Evolutionary conservation across 306 rosid species (phyloP), one percentile per base, ranked within the genome.

Genomic region (Lathyrus aphaca): DNA sequence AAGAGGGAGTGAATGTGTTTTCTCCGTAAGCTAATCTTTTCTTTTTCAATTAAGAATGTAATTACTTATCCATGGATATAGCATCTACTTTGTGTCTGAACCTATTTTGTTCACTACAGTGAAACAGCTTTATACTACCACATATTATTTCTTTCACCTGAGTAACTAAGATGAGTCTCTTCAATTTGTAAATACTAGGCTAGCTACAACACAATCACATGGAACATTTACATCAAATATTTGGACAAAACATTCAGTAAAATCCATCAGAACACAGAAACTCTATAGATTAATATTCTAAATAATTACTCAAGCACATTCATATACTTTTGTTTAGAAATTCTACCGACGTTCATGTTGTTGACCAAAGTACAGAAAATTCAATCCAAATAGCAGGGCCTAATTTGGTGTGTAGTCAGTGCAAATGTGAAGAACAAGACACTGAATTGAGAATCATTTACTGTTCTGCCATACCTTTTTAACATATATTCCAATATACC

Each of bases 301-400:
- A 17, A 12, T 55, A 30, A 30, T n/a, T 32, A 12, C 15, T 4
- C 25, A 29, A 30, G 25, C 45, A 37, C 45, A 59, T 15, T 59
- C 39, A 15, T 10, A 25, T 13, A 59, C 16, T 19, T 10, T 53
- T 53, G 59, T 53, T 21, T 21, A 21, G 15, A 19, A 19, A 14
- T 53, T 43, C 65, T 32, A 59, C 23, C 17, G 14, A 59, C 21
- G 44, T 59, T 8, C 3, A 14, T 30, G 5, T 12, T 35, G 68
- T 44, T 45, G 59, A 43, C 68, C 46, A 40, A 63, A 74, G 44
- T 73, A 21, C 66, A 58, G 12, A 37, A 38, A 23, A 21, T 50
- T 54, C 6, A 69, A 76, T 15, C 25, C 56, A 46, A 21, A 37
- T 14, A 1, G 12, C 61, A 50, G 75, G 57, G 17, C 1, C 66